Evolutionary conservation across 257 asterid species (phyloP).

Genomic region (Rhazya stricta): DNA sequence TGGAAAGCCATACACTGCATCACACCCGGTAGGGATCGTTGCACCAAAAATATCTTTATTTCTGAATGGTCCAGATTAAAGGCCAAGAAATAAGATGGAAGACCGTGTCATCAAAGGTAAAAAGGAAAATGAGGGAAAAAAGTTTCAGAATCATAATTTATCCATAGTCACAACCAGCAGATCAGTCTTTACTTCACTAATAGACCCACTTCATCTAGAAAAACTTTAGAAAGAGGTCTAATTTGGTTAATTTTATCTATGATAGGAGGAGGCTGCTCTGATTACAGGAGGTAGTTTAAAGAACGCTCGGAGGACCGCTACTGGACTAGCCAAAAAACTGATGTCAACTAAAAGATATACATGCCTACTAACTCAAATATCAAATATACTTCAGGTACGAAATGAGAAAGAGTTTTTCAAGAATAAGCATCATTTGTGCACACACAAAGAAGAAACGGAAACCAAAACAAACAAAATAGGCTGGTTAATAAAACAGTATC

Average conservation of each 20-base stretch:
- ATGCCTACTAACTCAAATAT: too few relatives aligned
- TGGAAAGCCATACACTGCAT: too few relatives aligned
- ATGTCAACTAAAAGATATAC: neutral
- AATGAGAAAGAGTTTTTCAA: too few relatives aligned
- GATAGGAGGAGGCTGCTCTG: neutral
- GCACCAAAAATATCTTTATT: neutral
- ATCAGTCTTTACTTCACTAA: neutral
- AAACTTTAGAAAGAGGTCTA: neutral
- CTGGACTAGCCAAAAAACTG: neutral
- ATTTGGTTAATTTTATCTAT: neutral
- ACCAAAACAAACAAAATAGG: too few relatives aligned
- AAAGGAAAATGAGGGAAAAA: neutral
- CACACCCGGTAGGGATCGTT: too few relatives aligned
- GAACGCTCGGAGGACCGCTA: neutral
- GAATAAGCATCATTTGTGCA: neutral
- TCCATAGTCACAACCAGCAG: neutral
- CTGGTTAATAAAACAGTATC: too few relatives aligned
- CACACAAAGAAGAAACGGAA: neutral
- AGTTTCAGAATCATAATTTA: neutral
- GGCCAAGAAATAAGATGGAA: neutral
- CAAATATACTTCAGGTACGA: neutral
- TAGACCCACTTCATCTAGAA: neutral
- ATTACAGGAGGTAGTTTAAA: neutral
- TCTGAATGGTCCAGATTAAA: neutral
- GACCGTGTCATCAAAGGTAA: neutral